Evolutionary conservation across 352 stramenopile genomes (phyloP), one percentile per base, ranked within the genome.

Genomic region (Phytophthora kernoviae): DNA sequence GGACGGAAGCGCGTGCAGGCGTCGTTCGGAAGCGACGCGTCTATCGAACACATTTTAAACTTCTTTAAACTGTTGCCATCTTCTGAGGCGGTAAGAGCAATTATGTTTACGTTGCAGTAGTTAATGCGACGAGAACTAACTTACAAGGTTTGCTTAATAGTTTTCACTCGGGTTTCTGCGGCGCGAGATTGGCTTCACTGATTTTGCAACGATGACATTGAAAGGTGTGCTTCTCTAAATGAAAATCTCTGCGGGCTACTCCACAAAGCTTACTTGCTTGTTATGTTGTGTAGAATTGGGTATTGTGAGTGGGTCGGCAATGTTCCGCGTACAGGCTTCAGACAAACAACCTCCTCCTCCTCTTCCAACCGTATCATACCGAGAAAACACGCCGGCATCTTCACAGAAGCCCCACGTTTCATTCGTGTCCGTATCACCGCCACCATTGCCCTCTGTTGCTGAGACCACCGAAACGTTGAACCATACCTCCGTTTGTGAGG

Each of bases 151-250:
- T 62, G 5, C 5, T 45, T 62, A 24, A 9, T 43, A 91, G 81
- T 93, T 94, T 63, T 80, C 74, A 10, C 58, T 96, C n/a, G 87
- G 70, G 37, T 96, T 90, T 43, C 63, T 96, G 65, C 87, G 88
- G 30, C 75, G 77, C 0, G 84, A 94, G 57, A 88, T 96, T 34
- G 26, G 59, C 8, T 65, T 48, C 15, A 51, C 74, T 42, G 62
- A 70, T 17, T 90, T 96, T 34, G 42, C 60, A 9, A 76, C 70
- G 41, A 88, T 78, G 5, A 93, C 79, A 11, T 44, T 96, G 12
- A 74, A 87, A 84, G 82, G 84, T 93, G 21, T 10, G 21, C 44
- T 43, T 37, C 14, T 41, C 2, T 11, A 17, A 40, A 45, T 57
- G 12, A 14, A 5, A 56, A n/a, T 6, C 24, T 6, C 4, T 39